Evolutionary conservation across 129 eudicot species (phyloP).

Genomic region (Pseudognaphalium luteoalbum): DNA sequence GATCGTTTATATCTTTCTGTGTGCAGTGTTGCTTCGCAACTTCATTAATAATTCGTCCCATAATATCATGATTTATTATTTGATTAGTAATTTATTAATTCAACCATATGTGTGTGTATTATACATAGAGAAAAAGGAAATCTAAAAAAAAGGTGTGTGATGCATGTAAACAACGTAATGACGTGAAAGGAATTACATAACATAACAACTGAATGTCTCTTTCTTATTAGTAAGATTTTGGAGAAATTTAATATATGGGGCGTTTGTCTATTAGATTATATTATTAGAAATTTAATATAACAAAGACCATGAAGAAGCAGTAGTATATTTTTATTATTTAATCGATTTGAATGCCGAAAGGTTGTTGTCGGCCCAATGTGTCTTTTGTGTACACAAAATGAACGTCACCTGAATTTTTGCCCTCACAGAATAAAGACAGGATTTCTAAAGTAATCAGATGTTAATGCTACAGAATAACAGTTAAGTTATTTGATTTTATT

Average conservation of each 20-base stretch:
- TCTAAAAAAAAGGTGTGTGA: no score
- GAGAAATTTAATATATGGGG: background rate
- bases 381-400: constrained; percentile 26
- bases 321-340: background rate
- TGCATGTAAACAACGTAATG: constrained; percentile 19
- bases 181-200: constrained; percentile 13
- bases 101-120: no score
- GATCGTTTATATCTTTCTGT: no score
- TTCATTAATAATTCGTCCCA: no score
- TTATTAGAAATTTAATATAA: background rate
- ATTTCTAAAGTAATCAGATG: background rate
- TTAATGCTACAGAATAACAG: background rate
- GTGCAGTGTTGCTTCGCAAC: no score
- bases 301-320: constrained; percentile 14
- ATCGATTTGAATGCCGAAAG: constrained; percentile 41
- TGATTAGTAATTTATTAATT: no score
- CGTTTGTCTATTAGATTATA: no score
- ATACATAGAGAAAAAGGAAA: no score
- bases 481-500: background rate
- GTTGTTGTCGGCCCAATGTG: constrained; percentile 42
- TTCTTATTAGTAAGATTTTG: background rate
- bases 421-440: constrained; percentile 28
- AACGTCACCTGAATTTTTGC: constrained; percentile 33
- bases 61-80: no score
- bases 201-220: background rate